phyloP scores from a whole-genome alignment of 352 stramenopile species.

The Phytophthora meadii region DNA sequence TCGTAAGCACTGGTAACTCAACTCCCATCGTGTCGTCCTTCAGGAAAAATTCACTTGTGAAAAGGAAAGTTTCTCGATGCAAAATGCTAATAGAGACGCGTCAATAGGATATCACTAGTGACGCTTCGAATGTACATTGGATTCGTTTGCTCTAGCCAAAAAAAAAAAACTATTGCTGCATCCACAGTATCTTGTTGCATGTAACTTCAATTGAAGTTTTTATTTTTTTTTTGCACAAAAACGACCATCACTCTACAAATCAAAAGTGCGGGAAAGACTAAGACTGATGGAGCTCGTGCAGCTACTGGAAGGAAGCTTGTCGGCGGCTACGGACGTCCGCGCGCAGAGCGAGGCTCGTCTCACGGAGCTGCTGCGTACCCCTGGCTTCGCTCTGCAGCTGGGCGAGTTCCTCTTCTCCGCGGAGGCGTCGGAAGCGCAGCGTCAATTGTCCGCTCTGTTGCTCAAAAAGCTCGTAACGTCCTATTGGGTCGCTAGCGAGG shows the following conservation, averaged over 20 bases:
- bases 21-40: not conserved
- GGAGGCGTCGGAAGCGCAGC: constrained; percentile 47
- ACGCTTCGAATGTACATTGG: no score
- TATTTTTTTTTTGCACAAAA: no score
- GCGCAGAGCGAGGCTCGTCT: constrained; percentile 72
- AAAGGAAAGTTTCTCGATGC: no score
- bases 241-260: constrained; percentile 20
- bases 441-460: constrained; percentile 74
- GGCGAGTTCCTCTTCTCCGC: constrained; percentile 71
- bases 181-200: no score
- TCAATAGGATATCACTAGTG: no score
- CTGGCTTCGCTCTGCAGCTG: constrained; percentile 78
- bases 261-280: constrained; percentile 16
- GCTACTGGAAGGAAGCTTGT: constrained; percentile 65
- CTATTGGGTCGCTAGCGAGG: constrained; percentile 64
- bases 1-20: constrained; percentile 1
- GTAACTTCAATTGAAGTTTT: no score
- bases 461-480: constrained; percentile 81
- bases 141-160: no score
- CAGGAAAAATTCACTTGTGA: no score
- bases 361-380: constrained; percentile 57
- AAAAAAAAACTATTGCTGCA: no score
- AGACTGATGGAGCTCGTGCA: constrained; percentile 48
- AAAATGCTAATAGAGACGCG: no score
- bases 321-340: constrained; percentile 50